Evolutionary conservation across 306 rosid species (phyloP), one percentile per base, ranked within the genome.

Genomic region (Cicer judaicum): DNA sequence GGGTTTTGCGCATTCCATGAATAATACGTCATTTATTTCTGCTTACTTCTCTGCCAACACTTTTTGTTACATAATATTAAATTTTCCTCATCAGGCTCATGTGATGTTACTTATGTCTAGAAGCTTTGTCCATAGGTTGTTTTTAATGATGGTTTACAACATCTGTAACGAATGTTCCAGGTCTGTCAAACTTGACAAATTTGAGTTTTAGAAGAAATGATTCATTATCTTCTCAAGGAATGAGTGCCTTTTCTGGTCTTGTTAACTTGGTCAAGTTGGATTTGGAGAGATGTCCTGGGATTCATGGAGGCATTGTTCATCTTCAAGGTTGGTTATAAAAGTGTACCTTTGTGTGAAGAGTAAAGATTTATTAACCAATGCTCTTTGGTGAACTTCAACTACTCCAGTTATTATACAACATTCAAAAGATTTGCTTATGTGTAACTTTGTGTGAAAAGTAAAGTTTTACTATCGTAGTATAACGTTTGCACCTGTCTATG

Each of bases 231-330:
- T 85, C 96, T 74, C 82, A 87, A 78, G 97, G 98, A 70, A 91
- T 94, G 94, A 86, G 81, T 68, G 79, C 79, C 73, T 82, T 94
- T 66, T 78, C 91, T 64, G 71, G 87, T 75, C 85, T 91, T 70
- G 86, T 82, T 41, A 86, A 86, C 81, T 74, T 94, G 93, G 86
- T 84, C 84, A 86, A 89, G 87, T 86, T 94, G 95, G 98, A 94
- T 83, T 72, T 91, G 81, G 97, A 91, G 88, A 92, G 90, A 87
- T 94, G 97, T 77, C 95, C 97, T 72, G 85, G 83, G 78, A 87
- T 94, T 79, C 97, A 90, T 82, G 96, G 93, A 40, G 97, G 98
- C 34, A 94, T 91, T 68, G 76, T 87, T 82, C 86, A 90, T 86
- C 87, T 94, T 55, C 87, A 86, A 86, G 97, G 98, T 91, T 54